phyloP scores from a whole-genome alignment of 1,139 yeast genomes.

The Candida frijolesensis region DNA sequence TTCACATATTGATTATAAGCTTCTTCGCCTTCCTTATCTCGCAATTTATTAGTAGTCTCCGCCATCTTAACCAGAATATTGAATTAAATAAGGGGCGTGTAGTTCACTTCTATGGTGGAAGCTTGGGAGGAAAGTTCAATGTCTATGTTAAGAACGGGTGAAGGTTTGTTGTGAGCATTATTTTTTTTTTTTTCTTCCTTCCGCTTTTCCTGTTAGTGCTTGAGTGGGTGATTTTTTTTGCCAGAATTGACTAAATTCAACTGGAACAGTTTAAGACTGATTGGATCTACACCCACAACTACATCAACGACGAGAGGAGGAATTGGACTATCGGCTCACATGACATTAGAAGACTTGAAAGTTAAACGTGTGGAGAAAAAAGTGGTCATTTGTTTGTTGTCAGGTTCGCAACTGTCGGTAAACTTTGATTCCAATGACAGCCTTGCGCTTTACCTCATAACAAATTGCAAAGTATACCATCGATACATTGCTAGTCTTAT shows the following conservation, averaged over 20 bases:
- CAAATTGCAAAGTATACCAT: conserved; percentile 22
- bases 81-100: not conserved
- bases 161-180: not conserved
- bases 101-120: not conserved
- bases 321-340: not conserved
- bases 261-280: too few relatives aligned
- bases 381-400: conserved; percentile 8
- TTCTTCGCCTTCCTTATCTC: conserved; percentile 11
- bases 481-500: conserved; percentile 21
- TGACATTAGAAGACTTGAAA: conserved; percentile 9
- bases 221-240: not conserved
- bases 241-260: too few relatives aligned
- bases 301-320: too few relatives aligned
- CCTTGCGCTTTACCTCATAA: conserved; percentile 25
- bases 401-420: conserved; percentile 13
- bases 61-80: conserved; percentile 6
- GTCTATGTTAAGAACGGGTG: not conserved
- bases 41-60: conserved; percentile 1
- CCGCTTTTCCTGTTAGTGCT: not conserved
- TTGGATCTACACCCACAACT: too few relatives aligned
- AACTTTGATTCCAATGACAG: conserved; percentile 12
- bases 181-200: conserved; percentile 1
- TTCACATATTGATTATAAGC: conserved; percentile 21
- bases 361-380: conserved; percentile 1
- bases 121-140: not conserved